phyloP scores from a whole-genome alignment of 2,329 filamentous ascomycete species.

The Aspergillus tubingensis region DNA sequence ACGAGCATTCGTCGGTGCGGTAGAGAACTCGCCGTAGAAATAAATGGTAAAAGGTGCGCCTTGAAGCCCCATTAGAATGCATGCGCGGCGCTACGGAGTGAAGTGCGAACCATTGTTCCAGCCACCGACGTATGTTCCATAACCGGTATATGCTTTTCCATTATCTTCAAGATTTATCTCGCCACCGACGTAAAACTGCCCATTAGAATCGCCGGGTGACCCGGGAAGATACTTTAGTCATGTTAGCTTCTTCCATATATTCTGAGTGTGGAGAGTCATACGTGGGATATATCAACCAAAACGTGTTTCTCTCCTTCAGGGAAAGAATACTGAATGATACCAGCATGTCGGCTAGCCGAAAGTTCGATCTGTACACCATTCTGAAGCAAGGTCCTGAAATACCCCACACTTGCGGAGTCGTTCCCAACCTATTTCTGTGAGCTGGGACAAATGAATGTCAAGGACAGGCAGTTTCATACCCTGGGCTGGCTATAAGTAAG shows the following conservation, averaged over 20 bases:
- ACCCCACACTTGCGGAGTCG: slow-evolving; percentile 62
- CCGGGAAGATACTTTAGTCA: slow-evolving; percentile 52
- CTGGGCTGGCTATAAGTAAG: slow-evolving; percentile 55
- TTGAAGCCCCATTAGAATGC: slow-evolving; percentile 5
- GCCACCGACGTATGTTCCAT: slow-evolving; percentile 51
- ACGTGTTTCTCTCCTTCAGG: slow-evolving; percentile 59
- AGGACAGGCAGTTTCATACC: slow-evolving; percentile 44
- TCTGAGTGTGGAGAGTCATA: slow-evolving; percentile 15
- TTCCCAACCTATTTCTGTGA: slow-evolving; percentile 36
- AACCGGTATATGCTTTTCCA: slow-evolving; percentile 48
- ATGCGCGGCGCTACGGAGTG: neutral
- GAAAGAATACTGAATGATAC: slow-evolving; percentile 66
- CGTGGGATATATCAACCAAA: slow-evolving; percentile 59
- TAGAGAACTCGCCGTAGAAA: slow-evolving; percentile 49
- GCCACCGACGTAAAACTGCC: slow-evolving; percentile 48
- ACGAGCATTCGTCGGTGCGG: slow-evolving; percentile 33
- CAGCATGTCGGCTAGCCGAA: slow-evolving; percentile 64
- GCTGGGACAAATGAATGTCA: neutral
- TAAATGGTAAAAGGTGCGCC: slow-evolving; percentile 46
- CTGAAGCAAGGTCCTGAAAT: slow-evolving; percentile 62
- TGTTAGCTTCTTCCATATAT: slow-evolving; percentile 7
- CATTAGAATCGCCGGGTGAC: slow-evolving; percentile 38
- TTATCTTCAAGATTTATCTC: slow-evolving; percentile 41
- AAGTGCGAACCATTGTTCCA: slow-evolving; percentile 42
- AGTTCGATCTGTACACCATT: slow-evolving; percentile 63